Percentiles rank a stretch among this genome's conserved stretches.
phyloP scores from a whole-genome alignment of 1,284 basidiomycete genomes.

The Cutaneotrichosporon cyanovorans region DNA sequence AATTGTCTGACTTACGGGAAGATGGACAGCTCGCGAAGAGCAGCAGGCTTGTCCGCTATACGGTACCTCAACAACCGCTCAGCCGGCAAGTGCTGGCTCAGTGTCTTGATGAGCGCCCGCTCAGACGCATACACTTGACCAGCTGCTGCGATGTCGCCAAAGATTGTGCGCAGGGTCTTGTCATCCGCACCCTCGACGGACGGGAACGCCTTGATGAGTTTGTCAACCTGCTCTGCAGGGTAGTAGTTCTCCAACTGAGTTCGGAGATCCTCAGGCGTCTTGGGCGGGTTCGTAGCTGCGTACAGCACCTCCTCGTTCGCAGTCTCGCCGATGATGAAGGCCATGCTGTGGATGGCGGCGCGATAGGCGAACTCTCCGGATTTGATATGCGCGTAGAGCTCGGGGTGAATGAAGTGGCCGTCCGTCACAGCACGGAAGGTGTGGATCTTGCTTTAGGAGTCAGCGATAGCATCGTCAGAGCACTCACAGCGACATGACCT shows the following conservation, averaged over 20 bases:
- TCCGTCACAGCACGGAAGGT: conserved; percentile 26
- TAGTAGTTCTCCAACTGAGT: conserved; percentile 25
- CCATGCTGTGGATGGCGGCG: conserved; percentile 19
- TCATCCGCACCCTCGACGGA: background rate
- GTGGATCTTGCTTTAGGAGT: conserved; percentile 15
- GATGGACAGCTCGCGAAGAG: background rate
- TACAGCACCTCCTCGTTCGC: conserved; percentile 23
- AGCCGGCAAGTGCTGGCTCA: conserved; percentile 14
- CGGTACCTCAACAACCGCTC: conserved; percentile 18
- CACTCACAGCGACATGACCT: conserved; percentile 23
- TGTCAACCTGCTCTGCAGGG: conserved; percentile 10
- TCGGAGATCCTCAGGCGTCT: conserved; percentile 7
- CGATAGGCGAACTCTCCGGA: conserved; percentile 17
- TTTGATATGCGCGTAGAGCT: conserved; percentile 10
- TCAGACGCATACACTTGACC: conserved; percentile 22
- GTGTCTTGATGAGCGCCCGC: conserved; percentile 14
- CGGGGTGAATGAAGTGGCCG: conserved; percentile 19
- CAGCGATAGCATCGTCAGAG: background rate
- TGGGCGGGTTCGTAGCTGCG: conserved; percentile 21
- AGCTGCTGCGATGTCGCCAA: conserved; percentile 21
- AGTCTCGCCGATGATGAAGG: conserved; percentile 23
- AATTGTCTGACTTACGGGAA: background rate
- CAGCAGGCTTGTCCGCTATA: conserved; percentile 13
- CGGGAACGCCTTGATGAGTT: conserved; percentile 8
- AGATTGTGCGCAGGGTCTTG: conserved; percentile 13